Percentiles rank a stretch among this genome's conserved stretches.
These are phyloP conservation scores for Penicillium oxalicum DNA, from an alignment of 2,329 filamentous ascomycete genomes.

Conservation along the genomic window DNA sequence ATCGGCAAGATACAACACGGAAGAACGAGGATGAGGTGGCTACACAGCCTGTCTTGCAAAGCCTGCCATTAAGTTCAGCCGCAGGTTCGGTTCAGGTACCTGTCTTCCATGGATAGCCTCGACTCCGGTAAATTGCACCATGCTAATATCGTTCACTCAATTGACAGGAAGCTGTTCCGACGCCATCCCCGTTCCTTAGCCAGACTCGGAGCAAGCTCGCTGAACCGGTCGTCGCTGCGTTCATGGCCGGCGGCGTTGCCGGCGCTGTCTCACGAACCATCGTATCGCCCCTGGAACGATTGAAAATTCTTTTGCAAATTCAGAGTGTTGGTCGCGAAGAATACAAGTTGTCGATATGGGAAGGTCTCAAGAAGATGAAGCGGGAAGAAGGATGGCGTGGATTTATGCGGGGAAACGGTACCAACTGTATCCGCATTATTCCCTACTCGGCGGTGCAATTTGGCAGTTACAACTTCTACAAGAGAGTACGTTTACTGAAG, in stretches of 20 bases:
- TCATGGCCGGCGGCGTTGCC: constrained; percentile 87
- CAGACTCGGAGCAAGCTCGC: constrained; percentile 49
- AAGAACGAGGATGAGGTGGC: constrained; percentile 16
- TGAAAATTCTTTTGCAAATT: constrained; percentile 97
- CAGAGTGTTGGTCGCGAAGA: constrained; percentile 86
- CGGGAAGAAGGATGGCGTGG: constrained; percentile 93
- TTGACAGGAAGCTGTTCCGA: constrained; percentile 16
- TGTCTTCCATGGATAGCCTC: neutral
- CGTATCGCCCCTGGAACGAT: constrained; percentile 86
- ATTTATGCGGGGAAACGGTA: constrained; percentile 96
- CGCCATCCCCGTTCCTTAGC: constrained; percentile 18
- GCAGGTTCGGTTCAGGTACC: constrained; percentile 20
- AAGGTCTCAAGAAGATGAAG: constrained; percentile 93
- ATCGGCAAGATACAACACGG: constrained; percentile 25
- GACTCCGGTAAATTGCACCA: neutral
- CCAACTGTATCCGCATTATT: constrained; percentile 96
- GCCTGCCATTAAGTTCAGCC: constrained; percentile 19
- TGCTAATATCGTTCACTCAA: neutral
- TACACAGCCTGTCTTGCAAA: constrained; percentile 15
- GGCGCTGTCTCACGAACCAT: constrained; percentile 97
- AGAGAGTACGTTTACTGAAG: constrained; percentile 57
- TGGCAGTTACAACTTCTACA: constrained; percentile 96
- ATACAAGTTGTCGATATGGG: constrained; percentile 85
- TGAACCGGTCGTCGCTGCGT: constrained; percentile 82
- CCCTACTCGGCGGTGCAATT: constrained; percentile 98